Base-by-base conservation (phyloP, 1,284 basidiomycete genomes). In the Lentinus polychrous region DNA sequence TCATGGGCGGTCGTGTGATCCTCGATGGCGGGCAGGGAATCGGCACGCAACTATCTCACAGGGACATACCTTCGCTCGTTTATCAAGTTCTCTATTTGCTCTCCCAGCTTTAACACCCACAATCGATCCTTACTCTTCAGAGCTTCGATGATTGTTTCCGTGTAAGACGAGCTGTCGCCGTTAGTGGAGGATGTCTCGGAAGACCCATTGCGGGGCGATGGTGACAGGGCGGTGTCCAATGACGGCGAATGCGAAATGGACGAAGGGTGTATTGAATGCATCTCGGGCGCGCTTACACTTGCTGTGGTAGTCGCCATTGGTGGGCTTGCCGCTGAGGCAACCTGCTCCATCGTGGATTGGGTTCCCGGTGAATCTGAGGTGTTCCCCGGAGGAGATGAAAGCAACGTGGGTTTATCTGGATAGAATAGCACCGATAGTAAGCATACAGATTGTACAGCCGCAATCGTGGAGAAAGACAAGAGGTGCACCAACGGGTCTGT, bases 51-150 rank as follows among this genome's bases (percentile, higher is more conserved):
- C 38, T 46, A 45, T 5, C 34, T 10, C 5, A 27, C 27, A 27
- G 10, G 10, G 27, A 75, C 81, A 53, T 55, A 86, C 83, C 76
- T 79, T 58, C 74, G 76, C 61, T 89, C 86, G 50, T 64, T 75
- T 60, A 91, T 86, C 60, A 91, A 73, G 45, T 66, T 67, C 65
- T 91, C 88, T 78, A 91, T 86, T 56, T 73, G 73, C 66, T 91
- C 88, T 50, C 86, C 89, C 17, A 90, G 74, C 70, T 86, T 89
- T 57, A 91, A 69, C 38, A 91, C 86, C 62, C 84, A 91, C 52
- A 91, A 73, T 58, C 88, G 75, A 65, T 91, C 88, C 69, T 91
- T 91, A 73, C 82, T 83, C 65, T 73, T 79, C 52, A 91, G 80
- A n/a, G 89, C 88, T 64, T 91, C 88, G 54, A 86, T 55, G 57